Percentiles rank a stretch among this genome's conserved stretches.
Conservation (phyloP, 1,139 yeast genomes). For the Pichia sp. region DNA sequence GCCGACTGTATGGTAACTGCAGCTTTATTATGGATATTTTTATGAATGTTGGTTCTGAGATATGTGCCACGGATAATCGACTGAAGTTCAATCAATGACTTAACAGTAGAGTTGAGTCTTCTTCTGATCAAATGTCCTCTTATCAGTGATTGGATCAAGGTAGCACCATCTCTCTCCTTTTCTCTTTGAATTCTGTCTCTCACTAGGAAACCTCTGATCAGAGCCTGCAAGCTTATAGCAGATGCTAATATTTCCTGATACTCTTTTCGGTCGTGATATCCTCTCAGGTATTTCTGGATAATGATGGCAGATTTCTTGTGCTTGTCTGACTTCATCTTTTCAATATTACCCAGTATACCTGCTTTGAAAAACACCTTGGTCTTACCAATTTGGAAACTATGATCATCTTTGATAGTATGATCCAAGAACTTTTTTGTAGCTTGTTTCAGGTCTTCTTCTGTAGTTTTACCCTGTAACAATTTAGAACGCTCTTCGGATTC, state of each 20-base stretch:
- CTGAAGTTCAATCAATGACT: slow-evolving; percentile 60
- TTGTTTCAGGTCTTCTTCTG: slow-evolving; percentile 55
- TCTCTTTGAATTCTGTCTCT: slow-evolving; percentile 57
- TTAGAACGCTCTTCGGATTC: slow-evolving; percentile 61
- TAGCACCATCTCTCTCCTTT: slow-evolving; percentile 63
- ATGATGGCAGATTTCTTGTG: slow-evolving; percentile 72
- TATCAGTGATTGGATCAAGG: slow-evolving; percentile 63
- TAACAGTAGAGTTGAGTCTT: slow-evolving; percentile 41
- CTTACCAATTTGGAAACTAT: slow-evolving; percentile 79
- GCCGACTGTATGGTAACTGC: slow-evolving; percentile 69
- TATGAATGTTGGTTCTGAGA: slow-evolving; percentile 38
- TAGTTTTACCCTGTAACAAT: slow-evolving; percentile 52
- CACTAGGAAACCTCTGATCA: slow-evolving; percentile 58
- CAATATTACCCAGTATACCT: slow-evolving; percentile 91
- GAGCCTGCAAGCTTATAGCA: slow-evolving; percentile 55
- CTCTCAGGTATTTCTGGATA: slow-evolving; percentile 83
- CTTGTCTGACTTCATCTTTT: slow-evolving; percentile 77
- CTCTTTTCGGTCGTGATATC: slow-evolving; percentile 56
- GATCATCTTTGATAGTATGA: slow-evolving; percentile 56
- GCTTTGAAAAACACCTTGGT: slow-evolving; percentile 95
- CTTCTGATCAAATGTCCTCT: slow-evolving; percentile 63
- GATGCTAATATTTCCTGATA: slow-evolving; percentile 56
- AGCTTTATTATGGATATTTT: slow-evolving; percentile 42
- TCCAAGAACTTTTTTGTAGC: slow-evolving; percentile 67
- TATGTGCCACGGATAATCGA: slow-evolving; percentile 62